Conservation (phyloP, 2,329 filamentous ascomycete species). For the Septoria petroselini region DNA sequence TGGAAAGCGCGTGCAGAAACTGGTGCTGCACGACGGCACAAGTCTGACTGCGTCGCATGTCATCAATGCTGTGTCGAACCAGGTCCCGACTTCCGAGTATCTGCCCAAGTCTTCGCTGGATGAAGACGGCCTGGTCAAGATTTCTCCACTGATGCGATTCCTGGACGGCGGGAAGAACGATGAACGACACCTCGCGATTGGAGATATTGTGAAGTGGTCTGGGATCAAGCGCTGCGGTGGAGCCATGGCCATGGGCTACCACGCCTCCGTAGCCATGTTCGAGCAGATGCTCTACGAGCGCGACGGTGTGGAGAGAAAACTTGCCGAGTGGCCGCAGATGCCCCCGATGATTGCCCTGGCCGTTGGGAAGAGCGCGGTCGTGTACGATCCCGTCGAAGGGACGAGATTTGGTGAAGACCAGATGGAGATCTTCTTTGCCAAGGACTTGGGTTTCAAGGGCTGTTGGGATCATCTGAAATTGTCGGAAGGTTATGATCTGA, state of each 20-base stretch:
- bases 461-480: constrained; percentile 21
- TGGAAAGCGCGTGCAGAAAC: constrained; percentile 42
- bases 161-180: constrained; percentile 54
- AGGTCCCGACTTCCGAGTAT: constrained; percentile 60
- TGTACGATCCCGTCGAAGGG: constrained; percentile 15
- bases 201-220: constrained; percentile 68
- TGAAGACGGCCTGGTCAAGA: constrained; percentile 63
- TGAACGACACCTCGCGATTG: constrained; percentile 63
- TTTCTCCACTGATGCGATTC: constrained; percentile 59
- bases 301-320: constrained; percentile 5
- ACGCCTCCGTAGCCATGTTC: constrained; percentile 65
- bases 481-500: constrained; percentile 10
- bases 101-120: constrained; percentile 59
- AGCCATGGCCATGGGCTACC: constrained; percentile 71
- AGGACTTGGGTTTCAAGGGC: constrained; percentile 19
- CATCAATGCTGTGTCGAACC: constrained; percentile 66
- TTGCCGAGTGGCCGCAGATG: constrained; percentile 13
- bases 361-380: constrained; percentile 16
- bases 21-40: constrained; percentile 60
- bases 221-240: constrained; percentile 77
- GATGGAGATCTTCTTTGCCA: constrained; percentile 19
- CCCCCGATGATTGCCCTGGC: constrained; percentile 21
- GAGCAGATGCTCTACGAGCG: constrained; percentile 54
- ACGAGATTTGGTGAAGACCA: constrained; percentile 14
- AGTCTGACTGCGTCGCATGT: constrained; percentile 62